These are phyloP conservation scores for Arthrobotrys musiformis DNA, from an alignment of 2,329 filamentous ascomycete species.

Conservation along the genomic window DNA sequence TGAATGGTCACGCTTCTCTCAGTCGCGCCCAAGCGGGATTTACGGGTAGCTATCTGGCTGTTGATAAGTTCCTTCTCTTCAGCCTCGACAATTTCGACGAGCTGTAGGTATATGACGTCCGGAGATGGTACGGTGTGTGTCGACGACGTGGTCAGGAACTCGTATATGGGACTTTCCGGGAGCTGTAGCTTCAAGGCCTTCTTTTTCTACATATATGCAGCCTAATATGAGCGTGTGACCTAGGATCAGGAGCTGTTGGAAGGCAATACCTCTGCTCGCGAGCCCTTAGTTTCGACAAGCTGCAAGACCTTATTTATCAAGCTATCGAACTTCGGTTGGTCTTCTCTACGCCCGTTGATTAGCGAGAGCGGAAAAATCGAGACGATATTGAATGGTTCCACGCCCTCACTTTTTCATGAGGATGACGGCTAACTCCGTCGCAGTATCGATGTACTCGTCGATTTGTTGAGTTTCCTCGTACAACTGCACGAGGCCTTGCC, in stretches of 20 bases:
- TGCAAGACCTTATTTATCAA: conserved; percentile 35
- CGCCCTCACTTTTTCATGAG: conserved; percentile 74
- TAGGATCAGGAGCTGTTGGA: neutral
- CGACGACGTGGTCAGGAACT: conserved; percentile 79
- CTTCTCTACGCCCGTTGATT: conserved; percentile 65
- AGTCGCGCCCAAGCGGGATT: conserved; percentile 85
- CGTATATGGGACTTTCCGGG: conserved; percentile 82
- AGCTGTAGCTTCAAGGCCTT: conserved; percentile 77
- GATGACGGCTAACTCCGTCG: conserved; percentile 77
- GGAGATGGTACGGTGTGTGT: conserved; percentile 73
- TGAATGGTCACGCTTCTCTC: conserved; percentile 84
- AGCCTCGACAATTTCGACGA: conserved; percentile 83
- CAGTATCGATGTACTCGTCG: conserved; percentile 77
- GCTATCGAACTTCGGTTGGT: conserved; percentile 67
- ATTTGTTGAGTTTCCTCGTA: conserved; percentile 84
- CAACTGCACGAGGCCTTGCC: conserved; percentile 87
- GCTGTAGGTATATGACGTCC: conserved; percentile 79
- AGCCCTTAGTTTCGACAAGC: conserved; percentile 51
- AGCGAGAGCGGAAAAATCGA: neutral
- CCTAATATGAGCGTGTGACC: conserved; percentile 7
- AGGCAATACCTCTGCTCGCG: conserved; percentile 35
- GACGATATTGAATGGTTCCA: neutral
- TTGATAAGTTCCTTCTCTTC: conserved; percentile 92
- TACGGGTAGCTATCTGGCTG: conserved; percentile 84
- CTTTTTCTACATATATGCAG: conserved; percentile 30